Evolutionary conservation across 495 filamentous ascomycete species (phyloP).

Genomic region (Xeromyces bisporus): DNA sequence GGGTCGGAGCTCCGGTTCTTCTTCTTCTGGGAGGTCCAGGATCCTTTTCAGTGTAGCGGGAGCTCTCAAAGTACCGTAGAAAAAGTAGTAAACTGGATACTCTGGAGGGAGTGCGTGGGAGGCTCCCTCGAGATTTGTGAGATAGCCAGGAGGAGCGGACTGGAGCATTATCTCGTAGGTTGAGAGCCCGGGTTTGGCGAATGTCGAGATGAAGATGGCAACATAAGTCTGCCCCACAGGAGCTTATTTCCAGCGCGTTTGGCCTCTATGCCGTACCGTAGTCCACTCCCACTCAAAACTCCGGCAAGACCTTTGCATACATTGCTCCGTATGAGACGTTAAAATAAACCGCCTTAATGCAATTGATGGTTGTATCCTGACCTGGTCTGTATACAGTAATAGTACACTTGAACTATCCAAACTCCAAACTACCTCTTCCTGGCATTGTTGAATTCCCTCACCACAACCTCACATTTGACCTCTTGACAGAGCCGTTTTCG

Average conservation of each 20-base stretch:
- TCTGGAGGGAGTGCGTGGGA: neutral
- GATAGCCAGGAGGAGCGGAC: neutral
- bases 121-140: slow-evolving; percentile 1
- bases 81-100: slow-evolving; percentile 11
- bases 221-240: too few species aligned
- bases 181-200: too few species aligned
- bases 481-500: slow-evolving; percentile 74
- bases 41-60: slow-evolving; percentile 6
- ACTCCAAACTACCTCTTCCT: slow-evolving; percentile 11
- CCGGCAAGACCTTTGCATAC: too few species aligned
- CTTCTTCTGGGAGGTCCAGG: slow-evolving; percentile 6
- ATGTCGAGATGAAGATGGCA: too few species aligned
- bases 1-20: slow-evolving; percentile 7
- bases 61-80: slow-evolving; percentile 9
- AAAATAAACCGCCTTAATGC: too few species aligned
- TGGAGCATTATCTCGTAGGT: neutral
- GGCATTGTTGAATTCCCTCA: slow-evolving; percentile 53
- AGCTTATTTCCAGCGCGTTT: too few species aligned
- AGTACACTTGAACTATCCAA: too few species aligned
- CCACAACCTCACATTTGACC: slow-evolving; percentile 58
- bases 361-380: too few species aligned
- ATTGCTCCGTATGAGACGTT: too few species aligned
- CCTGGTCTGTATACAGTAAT: too few species aligned
- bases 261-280: too few species aligned
- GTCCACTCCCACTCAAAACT: too few species aligned